These are phyloP conservation scores for Kokia cookei DNA, from an alignment of 441 rosid species.

Conservation along the genomic window DNA sequence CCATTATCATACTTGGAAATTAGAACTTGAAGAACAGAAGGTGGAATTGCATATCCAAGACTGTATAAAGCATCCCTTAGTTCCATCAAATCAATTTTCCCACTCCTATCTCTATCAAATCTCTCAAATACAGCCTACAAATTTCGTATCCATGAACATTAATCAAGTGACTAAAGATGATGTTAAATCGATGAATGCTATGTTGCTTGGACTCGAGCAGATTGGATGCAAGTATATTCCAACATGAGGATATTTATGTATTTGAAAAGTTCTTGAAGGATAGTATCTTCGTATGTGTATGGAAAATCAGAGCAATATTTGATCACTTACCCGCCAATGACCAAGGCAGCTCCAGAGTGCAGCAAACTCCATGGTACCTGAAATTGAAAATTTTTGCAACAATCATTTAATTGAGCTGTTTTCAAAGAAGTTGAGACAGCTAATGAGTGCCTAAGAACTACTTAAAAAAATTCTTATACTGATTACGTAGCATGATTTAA, in stretches of 20 bases:
- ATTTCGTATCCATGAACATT: not conserved
- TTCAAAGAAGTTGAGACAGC: too few species aligned
- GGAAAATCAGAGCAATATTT: not conserved
- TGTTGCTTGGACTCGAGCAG: not conserved
- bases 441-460: too few species aligned
- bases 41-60: conserved; percentile 55
- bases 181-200: not conserved
- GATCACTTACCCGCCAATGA: conserved; percentile 59
- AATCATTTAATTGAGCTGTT: not conserved
- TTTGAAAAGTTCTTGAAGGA: not conserved
- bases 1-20: conserved; percentile 44
- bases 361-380: conserved; percentile 57
- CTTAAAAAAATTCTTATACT: too few species aligned
- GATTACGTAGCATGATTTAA: too few species aligned
- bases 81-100: conserved; percentile 49
- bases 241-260: not conserved
- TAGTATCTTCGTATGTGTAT: too few species aligned
- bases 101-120: conserved; percentile 63
- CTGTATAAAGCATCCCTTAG: conserved; percentile 60
- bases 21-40: conserved; percentile 51
- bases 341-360: conserved; percentile 64
- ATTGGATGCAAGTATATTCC: not conserved
- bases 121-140: conserved; percentile 52
- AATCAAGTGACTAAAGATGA: not conserved
- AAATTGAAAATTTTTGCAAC: conserved; percentile 7